These are phyloP conservation scores for Neurospora sp. DNA, from an alignment of 495 filamentous ascomycete species.

Conservation along the genomic window DNA sequence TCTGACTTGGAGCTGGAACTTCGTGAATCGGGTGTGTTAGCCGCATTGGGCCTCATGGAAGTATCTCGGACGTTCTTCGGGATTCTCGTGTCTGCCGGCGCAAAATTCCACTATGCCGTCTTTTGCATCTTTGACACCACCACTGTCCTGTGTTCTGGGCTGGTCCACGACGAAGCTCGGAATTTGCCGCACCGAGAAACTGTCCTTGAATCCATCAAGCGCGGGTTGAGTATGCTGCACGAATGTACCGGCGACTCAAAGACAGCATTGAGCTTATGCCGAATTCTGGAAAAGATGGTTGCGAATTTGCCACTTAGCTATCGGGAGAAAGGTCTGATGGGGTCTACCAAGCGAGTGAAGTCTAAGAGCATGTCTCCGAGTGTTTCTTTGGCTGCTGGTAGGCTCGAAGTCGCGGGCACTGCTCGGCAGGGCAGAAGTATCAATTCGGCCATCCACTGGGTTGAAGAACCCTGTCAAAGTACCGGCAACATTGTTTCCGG, in stretches of 20 bases:
- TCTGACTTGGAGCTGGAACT: conserved; percentile 18
- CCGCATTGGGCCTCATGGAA: conserved; percentile 31
- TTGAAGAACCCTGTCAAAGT: not conserved
- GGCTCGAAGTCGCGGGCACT: not conserved
- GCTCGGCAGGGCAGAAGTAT: not conserved
- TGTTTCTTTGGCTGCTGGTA: not conserved
- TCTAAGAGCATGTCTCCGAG: not conserved
- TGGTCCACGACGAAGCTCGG: conserved; percentile 37
- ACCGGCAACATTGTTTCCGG: not conserved
- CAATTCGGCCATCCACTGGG: not conserved
- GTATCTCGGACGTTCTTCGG: conserved; percentile 32
- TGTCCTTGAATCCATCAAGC: conserved; percentile 28
- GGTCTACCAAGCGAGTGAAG: conserved; percentile 12
- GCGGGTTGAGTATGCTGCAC: conserved; percentile 28
- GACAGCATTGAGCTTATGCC: conserved; percentile 17
- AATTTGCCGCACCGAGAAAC: conserved; percentile 33
- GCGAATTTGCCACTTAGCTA: conserved; percentile 14
- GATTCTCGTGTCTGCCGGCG: conserved; percentile 30
- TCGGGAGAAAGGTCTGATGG: conserved; percentile 14
- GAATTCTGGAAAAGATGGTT: conserved; percentile 19
- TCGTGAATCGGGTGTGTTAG: conserved; percentile 28
- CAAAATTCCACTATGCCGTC: conserved; percentile 42
- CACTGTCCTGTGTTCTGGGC: conserved; percentile 38
- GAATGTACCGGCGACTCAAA: conserved; percentile 20
- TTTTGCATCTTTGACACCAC: conserved; percentile 44